Evolutionary conservation across 371 early-diverging fungal genomes (phyloP), one percentile per base, ranked within the genome.

Genomic region (Mortierella sp.): DNA sequence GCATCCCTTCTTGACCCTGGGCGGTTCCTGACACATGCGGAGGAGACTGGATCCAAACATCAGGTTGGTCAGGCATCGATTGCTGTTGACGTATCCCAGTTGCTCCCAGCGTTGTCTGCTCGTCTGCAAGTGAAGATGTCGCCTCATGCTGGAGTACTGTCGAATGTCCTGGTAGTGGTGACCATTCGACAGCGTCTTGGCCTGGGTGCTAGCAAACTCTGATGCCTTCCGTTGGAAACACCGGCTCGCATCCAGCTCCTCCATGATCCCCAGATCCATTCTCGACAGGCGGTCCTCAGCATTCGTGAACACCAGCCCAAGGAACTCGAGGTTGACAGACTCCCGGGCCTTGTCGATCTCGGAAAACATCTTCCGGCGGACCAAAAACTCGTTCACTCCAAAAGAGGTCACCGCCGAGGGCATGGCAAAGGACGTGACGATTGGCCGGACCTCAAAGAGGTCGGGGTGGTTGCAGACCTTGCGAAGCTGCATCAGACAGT

Each of bases 391-490:
- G 1, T 85, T 74, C 11, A 52, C 66, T 40, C 87, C 79, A 22
- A 89, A 92, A 0, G 68, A 44, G 0, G 85, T 86, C n/a, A 87
- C 84, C 0, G 88, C 85, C 0, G 88, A 83, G 34, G 89, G 89
- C 91, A 95, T 91, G 8, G 91, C 91, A 86, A 95, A 95, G 34
- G 94, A 92, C 1, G 96, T 94, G 65, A 90, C 86, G 45, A 96
- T 92, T 2, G 96, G 96, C 31, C 96, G 89, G n/a, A 95, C 96
- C 74, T 97, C 95, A 80, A 98, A 96, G 63, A 98, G 87, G 85
- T 96, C 96, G 0, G 99, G 99, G 73, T 99, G 99, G 72, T 98
- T 98, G 80, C 99, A 99, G 19, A 97, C 97, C 84, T 98, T 98
- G 61, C 99, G 94, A 29, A 99, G 89, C 86, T 98, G 97, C 97